phyloP scores from a whole-genome alignment of 768 basidiomycete genomes.

The Russula dissimulans region DNA sequence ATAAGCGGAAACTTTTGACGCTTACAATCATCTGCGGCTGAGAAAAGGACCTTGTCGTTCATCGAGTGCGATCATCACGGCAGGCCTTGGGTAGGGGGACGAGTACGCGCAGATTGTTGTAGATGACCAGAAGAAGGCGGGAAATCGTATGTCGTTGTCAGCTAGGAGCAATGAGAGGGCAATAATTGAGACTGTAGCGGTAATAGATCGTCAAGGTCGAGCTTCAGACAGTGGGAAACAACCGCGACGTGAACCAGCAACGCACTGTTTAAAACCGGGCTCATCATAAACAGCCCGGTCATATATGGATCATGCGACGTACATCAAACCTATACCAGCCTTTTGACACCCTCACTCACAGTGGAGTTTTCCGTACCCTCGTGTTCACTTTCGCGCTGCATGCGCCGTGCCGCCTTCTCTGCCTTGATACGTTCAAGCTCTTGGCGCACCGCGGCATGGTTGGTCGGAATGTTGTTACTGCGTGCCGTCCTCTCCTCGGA shows the following conservation, averaged over 20 bases:
- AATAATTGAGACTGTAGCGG: too few relatives aligned
- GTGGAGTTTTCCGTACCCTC: conserved; percentile 26
- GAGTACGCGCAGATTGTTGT: too few relatives aligned
- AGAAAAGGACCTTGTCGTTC: too few relatives aligned
- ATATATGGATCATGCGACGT: not conserved
- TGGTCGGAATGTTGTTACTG: conserved; percentile 46
- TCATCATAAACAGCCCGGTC: not conserved
- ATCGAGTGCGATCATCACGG: too few relatives aligned
- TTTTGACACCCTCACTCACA: conserved; percentile 24
- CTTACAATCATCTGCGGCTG: too few relatives aligned
- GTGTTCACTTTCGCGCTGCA: conserved; percentile 33
- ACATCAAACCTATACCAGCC: conserved; percentile 10
- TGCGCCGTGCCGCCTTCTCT: conserved; percentile 39
- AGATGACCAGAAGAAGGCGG: too few relatives aligned
- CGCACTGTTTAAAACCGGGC: not conserved
- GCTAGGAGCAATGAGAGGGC: too few relatives aligned
- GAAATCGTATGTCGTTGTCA: too few relatives aligned
- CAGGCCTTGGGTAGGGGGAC: too few relatives aligned
- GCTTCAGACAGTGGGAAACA: too few relatives aligned
- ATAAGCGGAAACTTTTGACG: too few relatives aligned
- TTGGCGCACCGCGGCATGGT: conserved; percentile 53
- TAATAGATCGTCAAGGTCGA: too few relatives aligned
- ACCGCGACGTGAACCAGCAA: not conserved
- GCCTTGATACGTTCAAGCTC: conserved; percentile 67
- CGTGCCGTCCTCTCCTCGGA: conserved; percentile 46